phyloP scores from a whole-genome alignment of 1,284 basidiomycete genomes.

The Meripilus lineatus region DNA sequence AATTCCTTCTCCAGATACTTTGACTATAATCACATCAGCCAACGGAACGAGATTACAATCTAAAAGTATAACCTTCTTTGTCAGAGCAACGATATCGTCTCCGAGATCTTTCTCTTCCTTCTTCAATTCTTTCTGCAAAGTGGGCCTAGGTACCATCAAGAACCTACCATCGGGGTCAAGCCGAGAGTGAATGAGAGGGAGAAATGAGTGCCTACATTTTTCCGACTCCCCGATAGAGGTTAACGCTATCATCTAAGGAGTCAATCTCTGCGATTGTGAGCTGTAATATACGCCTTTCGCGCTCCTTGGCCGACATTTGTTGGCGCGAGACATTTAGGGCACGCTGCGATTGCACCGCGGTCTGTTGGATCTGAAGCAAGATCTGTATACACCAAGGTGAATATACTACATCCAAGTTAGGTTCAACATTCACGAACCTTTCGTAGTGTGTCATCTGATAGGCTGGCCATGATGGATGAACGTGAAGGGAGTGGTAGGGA shows the following conservation, averaged over 20 bases:
- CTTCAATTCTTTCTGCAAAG: constrained; percentile 75
- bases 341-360: constrained; percentile 77
- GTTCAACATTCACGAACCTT: constrained; percentile 46
- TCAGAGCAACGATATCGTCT: constrained; percentile 75
- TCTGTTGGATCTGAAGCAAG: constrained; percentile 84
- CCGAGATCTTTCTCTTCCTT: constrained; percentile 73
- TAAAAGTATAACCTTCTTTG: constrained; percentile 62
- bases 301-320: constrained; percentile 74
- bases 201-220: constrained; percentile 65
- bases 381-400: constrained; percentile 48
- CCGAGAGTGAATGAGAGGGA: constrained; percentile 4
- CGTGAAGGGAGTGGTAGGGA: not conserved
- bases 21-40: constrained; percentile 56
- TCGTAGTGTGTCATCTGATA: constrained; percentile 83
- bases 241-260: constrained; percentile 60
- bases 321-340: constrained; percentile 68
- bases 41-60: not conserved
- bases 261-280: constrained; percentile 78
- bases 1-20: constrained; percentile 92
- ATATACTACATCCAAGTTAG: constrained; percentile 2
- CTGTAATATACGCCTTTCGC: constrained; percentile 83
- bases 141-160: constrained; percentile 75
- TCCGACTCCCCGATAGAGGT: constrained; percentile 86
- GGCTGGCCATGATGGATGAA: constrained; percentile 51
- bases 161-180: constrained; percentile 63